phyloP scores from a whole-genome alignment of 768 basidiomycete species.

The Phylloporus rhodoxanthus region DNA sequence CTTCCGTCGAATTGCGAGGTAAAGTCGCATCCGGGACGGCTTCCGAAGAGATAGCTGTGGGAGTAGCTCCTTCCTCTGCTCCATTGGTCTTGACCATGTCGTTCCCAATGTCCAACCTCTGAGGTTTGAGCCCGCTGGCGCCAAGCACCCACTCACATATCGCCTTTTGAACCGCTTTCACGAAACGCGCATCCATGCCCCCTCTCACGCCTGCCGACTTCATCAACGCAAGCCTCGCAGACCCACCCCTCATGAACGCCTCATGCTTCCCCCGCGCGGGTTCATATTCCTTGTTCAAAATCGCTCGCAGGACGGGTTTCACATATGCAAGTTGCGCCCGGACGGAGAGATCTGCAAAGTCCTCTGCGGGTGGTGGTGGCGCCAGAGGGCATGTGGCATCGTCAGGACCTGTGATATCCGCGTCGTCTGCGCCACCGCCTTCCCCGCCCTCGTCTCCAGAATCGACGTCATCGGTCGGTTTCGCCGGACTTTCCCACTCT shows the following conservation, averaged over 20 bases:
- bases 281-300: conserved; percentile 49
- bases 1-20: conserved; percentile 1
- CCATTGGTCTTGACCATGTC: background rate
- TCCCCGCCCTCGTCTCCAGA: conserved; percentile 29
- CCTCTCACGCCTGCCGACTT: conserved; percentile 34
- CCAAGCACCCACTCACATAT: conserved; percentile 27
- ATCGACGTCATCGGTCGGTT: conserved; percentile 23
- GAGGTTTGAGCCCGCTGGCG: conserved; percentile 7
- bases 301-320: conserved; percentile 55
- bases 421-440: conserved; percentile 31
- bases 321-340: conserved; percentile 59
- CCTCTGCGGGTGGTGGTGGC: conserved; percentile 38
- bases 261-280: conserved; percentile 49
- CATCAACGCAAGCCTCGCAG: conserved; percentile 33
- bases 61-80: background rate
- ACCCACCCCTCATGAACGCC: conserved; percentile 55
- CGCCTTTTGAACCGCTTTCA: conserved; percentile 32
- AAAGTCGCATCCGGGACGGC: background rate
- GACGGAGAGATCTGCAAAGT: conserved; percentile 47
- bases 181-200: conserved; percentile 33
- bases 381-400: conserved; percentile 19
- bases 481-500: conserved; percentile 42
- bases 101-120: conserved; percentile 4
- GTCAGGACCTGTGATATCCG: conserved; percentile 16
- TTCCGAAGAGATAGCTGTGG: background rate